Percentiles rank a stretch among this genome's conserved stretches.
phyloP scores from a whole-genome alignment of 2,329 filamentous ascomycete genomes.

The Trichoderma afroharzianum region DNA sequence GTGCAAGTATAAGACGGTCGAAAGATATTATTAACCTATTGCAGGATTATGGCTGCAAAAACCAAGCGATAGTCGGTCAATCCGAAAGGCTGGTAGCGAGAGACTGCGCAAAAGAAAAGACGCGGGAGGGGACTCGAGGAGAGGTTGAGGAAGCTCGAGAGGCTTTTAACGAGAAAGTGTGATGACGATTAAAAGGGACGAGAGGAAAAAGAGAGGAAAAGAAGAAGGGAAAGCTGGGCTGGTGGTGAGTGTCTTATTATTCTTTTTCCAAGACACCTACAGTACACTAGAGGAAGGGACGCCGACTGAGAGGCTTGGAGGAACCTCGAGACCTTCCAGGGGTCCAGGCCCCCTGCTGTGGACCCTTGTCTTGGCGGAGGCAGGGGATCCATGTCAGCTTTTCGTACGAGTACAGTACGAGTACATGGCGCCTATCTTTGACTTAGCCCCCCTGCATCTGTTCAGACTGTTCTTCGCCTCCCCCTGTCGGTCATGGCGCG shows the following conservation, averaged over 20 bases:
- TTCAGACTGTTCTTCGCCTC: not conserved
- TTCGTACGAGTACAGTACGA: not conserved
- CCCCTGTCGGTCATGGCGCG: not conserved
- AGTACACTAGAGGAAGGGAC: not conserved
- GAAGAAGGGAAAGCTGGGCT: not conserved
- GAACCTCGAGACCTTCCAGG: not conserved
- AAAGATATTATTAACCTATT: conserved; percentile 6
- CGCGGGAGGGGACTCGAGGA: conserved; percentile 15
- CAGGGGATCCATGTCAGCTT: not conserved
- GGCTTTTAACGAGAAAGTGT: not conserved
- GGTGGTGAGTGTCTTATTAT: conserved; percentile 19
- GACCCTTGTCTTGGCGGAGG: not conserved
- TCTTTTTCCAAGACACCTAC: not conserved
- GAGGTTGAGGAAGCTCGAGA: not conserved
- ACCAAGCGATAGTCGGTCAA: not conserved
- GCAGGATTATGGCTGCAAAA: not conserved
- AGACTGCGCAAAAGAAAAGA: conserved; percentile 17
- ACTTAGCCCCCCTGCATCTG: not conserved
- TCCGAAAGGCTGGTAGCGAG: conserved; percentile 7
- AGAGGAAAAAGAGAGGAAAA: not conserved
- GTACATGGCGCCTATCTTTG: not conserved
- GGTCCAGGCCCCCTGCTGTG: not conserved
- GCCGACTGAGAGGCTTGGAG: not conserved
- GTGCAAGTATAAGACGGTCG: not conserved
- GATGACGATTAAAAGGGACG: conserved; percentile 10